Evolutionary conservation across 1,139 yeast genomes (phyloP).

Genomic region (Kodamaea derodonti): DNA sequence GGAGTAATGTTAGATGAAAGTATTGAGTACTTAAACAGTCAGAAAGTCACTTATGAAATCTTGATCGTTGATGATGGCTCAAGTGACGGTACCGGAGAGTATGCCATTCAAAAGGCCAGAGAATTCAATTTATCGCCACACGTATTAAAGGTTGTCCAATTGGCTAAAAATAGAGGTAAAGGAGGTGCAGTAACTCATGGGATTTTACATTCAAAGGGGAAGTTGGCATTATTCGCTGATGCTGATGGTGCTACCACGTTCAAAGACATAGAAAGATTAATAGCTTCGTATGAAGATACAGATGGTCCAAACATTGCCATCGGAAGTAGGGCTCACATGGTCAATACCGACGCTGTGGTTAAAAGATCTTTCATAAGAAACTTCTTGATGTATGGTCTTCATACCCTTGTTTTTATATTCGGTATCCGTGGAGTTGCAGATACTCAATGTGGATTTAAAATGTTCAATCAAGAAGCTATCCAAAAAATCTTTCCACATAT

Average conservation of each 20-base stretch:
- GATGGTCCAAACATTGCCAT: conserved; percentile 57
- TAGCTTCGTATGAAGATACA: conserved; percentile 31
- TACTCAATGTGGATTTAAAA: conserved; percentile 96
- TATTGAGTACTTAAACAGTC: conserved; percentile 47
- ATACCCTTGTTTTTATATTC: conserved; percentile 77
- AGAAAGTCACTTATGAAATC: conserved; percentile 57
- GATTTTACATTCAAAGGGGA: conserved; percentile 69
- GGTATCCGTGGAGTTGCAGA: conserved; percentile 86
- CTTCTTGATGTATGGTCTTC: conserved; percentile 90
- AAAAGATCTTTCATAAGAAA: conserved; percentile 85
- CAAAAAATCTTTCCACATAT: conserved; percentile 72
- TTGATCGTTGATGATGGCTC: conserved; percentile 92
- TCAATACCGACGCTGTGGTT: conserved; percentile 91
- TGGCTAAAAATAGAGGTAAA: conserved; percentile 81
- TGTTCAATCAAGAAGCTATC: conserved; percentile 73
- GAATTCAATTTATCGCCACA: conserved; percentile 51
- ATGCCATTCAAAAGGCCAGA: conserved; percentile 64
- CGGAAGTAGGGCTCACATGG: conserved; percentile 97
- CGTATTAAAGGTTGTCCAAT: conserved; percentile 61
- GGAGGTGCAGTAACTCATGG: conserved; percentile 99
- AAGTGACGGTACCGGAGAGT: conserved; percentile 70
- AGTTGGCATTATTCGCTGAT: conserved; percentile 81
- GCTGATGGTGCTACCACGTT: conserved; percentile 97
- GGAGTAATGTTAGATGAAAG: conserved; percentile 77
- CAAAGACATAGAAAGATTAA: conserved; percentile 57